These are phyloP conservation scores for Lantana camara DNA, from an alignment of 257 asterid species.

Conservation along the genomic window DNA sequence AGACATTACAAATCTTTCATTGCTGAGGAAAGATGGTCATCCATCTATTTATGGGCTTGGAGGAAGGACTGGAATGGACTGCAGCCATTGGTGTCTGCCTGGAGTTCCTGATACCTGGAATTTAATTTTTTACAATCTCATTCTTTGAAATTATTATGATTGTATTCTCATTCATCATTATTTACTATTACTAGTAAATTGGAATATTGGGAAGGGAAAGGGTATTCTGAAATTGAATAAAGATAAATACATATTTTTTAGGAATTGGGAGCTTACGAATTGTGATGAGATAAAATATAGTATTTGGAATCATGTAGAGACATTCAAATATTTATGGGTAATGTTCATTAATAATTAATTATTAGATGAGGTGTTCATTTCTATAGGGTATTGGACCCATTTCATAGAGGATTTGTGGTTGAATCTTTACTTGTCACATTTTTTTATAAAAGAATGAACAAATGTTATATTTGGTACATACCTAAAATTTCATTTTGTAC, in stretches of 20 bases:
- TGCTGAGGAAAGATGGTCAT: constrained; percentile 84
- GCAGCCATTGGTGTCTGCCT: constrained; percentile 94
- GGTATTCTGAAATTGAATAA: neutral
- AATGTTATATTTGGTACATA: too few species aligned
- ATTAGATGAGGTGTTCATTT: too few species aligned
- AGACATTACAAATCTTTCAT: constrained; percentile 71
- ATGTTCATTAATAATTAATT: too few species aligned
- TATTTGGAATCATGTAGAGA: too few species aligned
- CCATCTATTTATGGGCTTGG: constrained; percentile 78
- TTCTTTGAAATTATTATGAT: constrained; percentile 29
- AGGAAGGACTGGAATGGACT: constrained; percentile 52
- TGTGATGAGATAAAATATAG: too few species aligned
- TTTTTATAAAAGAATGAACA: too few species aligned
- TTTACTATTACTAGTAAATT: neutral
- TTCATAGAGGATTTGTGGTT: too few species aligned
- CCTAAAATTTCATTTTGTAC: too few species aligned
- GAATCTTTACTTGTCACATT: too few species aligned
- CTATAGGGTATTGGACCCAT: too few species aligned
- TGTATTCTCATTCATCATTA: neutral
- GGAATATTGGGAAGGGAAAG: neutral
- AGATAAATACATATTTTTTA: neutral
- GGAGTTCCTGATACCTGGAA: constrained; percentile 97
- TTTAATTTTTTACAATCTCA: constrained; percentile 60
- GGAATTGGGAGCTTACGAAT: neutral
- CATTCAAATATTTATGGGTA: too few species aligned